Base-by-base conservation (phyloP, 495 filamentous ascomycete genomes). In the Penicillium coffeae region DNA sequence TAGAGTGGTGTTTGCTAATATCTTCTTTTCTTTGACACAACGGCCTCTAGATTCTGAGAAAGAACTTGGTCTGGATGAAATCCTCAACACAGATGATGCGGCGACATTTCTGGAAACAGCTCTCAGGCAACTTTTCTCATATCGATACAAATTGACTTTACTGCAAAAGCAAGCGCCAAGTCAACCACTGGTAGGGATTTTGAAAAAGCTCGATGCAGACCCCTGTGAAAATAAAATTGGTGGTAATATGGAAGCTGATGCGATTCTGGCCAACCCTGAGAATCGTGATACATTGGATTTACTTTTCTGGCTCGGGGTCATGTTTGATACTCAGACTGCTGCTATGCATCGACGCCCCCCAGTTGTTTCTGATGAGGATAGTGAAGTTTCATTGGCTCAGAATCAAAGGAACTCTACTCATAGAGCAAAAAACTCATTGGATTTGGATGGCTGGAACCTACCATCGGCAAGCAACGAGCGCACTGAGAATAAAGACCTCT, bases 251-350 rank as follows among this genome's bases (percentile, higher is more conserved):
- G 0, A 32, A 2, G 4, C 30, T 8, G 53, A 56, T 45, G 20
- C 50, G 8, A 51, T 50, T 39, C 48, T 59, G 13, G 30, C 54
- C n/a, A 60, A 46, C 18, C 16, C 45, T 9, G 66, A 66, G 16
- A 58, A 77, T 37, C 62, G 62, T 34, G 51, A 56, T 20, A 77
- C 73, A 0, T 53, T 76, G 5, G 59, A 64, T 38, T 63, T 72
- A 8, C 51, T 77, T n/a, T 73, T 66, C 42, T 77, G 74, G 74
- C 61, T 77, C 13, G 71, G 65, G 0, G 53, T 77, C n/a, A 77
- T 76, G 73, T 74, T 75, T 41, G 74, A 77, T 43, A 77, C 73
- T 1, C 47, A 73, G 14, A 71, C 68, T 18, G 62, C 74, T 10
- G 72, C 72, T n/a, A 74, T 75, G 62, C 57, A 71, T 43, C 63